Base-by-base conservation (phyloP, 331 rosid species). In the Malus hybrid region DNA sequence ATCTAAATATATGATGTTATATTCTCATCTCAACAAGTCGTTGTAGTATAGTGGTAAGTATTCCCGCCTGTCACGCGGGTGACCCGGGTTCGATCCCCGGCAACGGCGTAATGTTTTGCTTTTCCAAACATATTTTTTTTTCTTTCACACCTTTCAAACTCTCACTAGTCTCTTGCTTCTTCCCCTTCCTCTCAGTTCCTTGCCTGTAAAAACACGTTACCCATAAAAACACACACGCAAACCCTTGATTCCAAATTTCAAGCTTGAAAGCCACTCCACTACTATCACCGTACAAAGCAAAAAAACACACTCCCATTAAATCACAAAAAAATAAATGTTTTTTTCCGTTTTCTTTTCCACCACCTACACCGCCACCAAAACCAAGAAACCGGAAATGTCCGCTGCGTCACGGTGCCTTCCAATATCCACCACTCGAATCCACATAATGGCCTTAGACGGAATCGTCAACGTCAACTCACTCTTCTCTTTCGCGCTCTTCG, bases 81-180 rank as follows among this genome's bases (percentile, higher is more conserved):
- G 97, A 92, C 93, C 91, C 91, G 89, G 97, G 96, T 95, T 94
- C 91, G 97, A 87, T 94, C 99, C 93, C 89, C 91, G 92, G 92
- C 96, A 92, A 81, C 86, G 97, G 96, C 90, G 87, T 0, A 1
- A 5, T 15, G 3, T 9, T 19, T 42, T 9, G 31, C 3, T 12
- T 56, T 71, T 13, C 8, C 27, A 2, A 22, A 19, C 39, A 1
- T 48, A 1, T 48, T 52, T 0, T 33, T 31, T 3, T 44, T 8
- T 9, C 44, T 22, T 19, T 36, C 10, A 24, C n/a, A 10, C 27
- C 14, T 54, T 28, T 15, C 3, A n/a, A 48, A 57, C 14, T 57
- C 27, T 22, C 28, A 4, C 63, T 8, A 1, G 29, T 48, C 74
- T 67, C 22, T 28, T 24, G 54, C 44, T 56, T 48, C 14, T 1